A percentile compares a stretch with the other conserved stretches of the same genome.
phyloP scores from a whole-genome alignment of 441 rosid species.

The Hura crepitans region DNA sequence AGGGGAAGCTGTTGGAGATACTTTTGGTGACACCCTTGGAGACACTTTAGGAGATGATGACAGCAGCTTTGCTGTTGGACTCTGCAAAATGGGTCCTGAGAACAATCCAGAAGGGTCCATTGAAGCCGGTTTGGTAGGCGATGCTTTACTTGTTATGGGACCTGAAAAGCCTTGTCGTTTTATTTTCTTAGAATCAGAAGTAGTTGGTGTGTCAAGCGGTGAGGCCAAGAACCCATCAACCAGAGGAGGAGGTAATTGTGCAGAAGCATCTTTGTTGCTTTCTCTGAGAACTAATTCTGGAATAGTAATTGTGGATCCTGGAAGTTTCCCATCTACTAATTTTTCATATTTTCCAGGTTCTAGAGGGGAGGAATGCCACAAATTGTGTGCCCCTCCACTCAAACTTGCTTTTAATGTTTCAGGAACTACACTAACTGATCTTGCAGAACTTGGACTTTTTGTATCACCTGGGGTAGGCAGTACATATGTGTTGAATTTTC shows the following conservation, averaged over 20 bases:
- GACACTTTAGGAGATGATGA: conserved; percentile 38
- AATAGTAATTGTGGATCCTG: conserved; percentile 32
- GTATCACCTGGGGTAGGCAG: conserved; percentile 81
- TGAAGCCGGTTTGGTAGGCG: conserved; percentile 39
- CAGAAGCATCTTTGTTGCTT: conserved; percentile 43
- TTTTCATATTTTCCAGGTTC: conserved; percentile 49
- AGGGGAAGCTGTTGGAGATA: conserved; percentile 73
- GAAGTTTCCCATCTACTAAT: conserved; percentile 36
- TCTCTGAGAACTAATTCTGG: conserved; percentile 47
- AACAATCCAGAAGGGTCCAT: conserved; percentile 42
- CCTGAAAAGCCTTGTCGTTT: conserved; percentile 71
- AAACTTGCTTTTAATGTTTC: conserved; percentile 38
- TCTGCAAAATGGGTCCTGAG: conserved; percentile 69
- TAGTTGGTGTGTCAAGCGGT: conserved; percentile 23
- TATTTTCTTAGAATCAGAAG: conserved; percentile 40
- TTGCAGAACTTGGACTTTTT: conserved; percentile 43
- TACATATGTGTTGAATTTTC: conserved; percentile 55
- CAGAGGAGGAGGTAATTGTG: conserved; percentile 59
- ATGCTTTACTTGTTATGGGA: conserved; percentile 54
- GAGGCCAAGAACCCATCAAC: conserved; percentile 42
- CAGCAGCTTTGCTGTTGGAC: conserved; percentile 37
- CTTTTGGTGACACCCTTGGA: conserved; percentile 49
- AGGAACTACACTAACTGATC: conserved; percentile 36
- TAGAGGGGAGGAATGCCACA: conserved; percentile 70
- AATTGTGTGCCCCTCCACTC: conserved; percentile 41